phyloP scores from a whole-genome alignment of 768 basidiomycete genomes.

The Russula sp. region DNA sequence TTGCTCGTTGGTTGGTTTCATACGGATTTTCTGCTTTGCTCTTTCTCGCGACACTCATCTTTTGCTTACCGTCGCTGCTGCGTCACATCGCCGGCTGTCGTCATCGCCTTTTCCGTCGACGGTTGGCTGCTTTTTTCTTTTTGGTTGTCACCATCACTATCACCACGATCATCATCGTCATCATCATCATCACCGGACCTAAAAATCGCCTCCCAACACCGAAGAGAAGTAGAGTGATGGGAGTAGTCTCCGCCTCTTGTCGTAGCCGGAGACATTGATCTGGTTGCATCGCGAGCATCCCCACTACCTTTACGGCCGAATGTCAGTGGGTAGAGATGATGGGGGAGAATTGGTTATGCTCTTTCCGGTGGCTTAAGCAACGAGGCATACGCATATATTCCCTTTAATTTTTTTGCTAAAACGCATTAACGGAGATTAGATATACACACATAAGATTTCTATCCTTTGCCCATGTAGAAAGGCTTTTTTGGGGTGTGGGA shows the following conservation, averaged over 20 bases:
- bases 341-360: conserved; percentile 4
- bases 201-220: background rate
- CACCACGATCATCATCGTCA: background rate
- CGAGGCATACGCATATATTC: conserved; percentile 4
- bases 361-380: background rate
- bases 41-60: background rate
- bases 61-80: conserved; percentile 1
- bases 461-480: background rate
- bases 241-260: background rate
- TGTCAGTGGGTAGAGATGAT: too few relatives aligned
- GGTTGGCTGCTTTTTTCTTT: conserved; percentile 2
- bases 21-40: background rate
- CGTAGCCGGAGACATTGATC: background rate
- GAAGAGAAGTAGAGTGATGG: background rate
- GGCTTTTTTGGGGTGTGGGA: background rate
- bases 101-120: background rate
- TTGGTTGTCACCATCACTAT: conserved; percentile 10
- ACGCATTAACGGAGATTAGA: background rate
- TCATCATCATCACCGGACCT: conserved; percentile 5
- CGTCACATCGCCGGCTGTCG: background rate
- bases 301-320: too few relatives aligned
- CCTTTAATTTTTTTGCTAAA: too few relatives aligned
- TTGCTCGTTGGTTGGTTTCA: conserved; percentile 5
- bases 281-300: background rate
- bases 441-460: background rate